Percentiles rank a stretch among this genome's conserved stretches.
These are phyloP conservation scores for Actinomucor elegans DNA, from an alignment of 371 early-diverging fungal genomes.

Conservation along the genomic window DNA sequence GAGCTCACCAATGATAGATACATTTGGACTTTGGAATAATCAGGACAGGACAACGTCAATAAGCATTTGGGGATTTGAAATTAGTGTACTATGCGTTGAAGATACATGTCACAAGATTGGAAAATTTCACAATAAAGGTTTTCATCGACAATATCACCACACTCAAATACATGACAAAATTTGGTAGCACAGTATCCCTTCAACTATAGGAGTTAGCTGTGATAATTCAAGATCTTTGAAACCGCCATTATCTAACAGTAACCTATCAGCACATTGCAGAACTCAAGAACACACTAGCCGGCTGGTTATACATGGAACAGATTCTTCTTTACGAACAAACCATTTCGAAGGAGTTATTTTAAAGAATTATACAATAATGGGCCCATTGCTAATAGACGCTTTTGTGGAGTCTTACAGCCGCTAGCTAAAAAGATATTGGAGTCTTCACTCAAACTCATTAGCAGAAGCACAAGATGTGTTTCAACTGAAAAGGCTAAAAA, in stretches of 20 bases:
- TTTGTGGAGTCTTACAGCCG: slow-evolving; percentile 27
- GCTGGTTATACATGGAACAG: slow-evolving; percentile 4
- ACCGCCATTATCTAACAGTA: background rate
- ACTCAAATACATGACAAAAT: slow-evolving; percentile 18
- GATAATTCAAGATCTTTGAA: slow-evolving; percentile 12
- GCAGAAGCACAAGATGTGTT: background rate
- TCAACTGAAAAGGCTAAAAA: background rate
- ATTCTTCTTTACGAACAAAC: slow-evolving; percentile 8
- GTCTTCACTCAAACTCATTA: slow-evolving; percentile 17
- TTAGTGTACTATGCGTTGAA: slow-evolving; percentile 16
- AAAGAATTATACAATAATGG: slow-evolving; percentile 2
- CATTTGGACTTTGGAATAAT: slow-evolving; percentile 18
- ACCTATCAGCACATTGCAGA: slow-evolving; percentile 19
- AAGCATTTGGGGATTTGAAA: slow-evolving; percentile 16
- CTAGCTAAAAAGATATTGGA: slow-evolving; percentile 19
- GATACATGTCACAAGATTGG: slow-evolving; percentile 8
- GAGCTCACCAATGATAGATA: background rate
- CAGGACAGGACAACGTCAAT: too few relatives aligned
- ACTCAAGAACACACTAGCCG: slow-evolving; percentile 9
- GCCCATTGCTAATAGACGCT: slow-evolving; percentile 22
- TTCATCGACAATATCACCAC: slow-evolving; percentile 26
- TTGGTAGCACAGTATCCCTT: slow-evolving; percentile 16
- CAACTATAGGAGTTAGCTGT: slow-evolving; percentile 15
- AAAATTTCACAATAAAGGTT: background rate
- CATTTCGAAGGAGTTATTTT: background rate